A percentile compares a stretch with the other conserved stretches of the same genome.
These are phyloP conservation scores for Phyllosticta capitalensis DNA, from an alignment of 2,329 filamentous ascomycete genomes.

Conservation along the genomic window DNA sequence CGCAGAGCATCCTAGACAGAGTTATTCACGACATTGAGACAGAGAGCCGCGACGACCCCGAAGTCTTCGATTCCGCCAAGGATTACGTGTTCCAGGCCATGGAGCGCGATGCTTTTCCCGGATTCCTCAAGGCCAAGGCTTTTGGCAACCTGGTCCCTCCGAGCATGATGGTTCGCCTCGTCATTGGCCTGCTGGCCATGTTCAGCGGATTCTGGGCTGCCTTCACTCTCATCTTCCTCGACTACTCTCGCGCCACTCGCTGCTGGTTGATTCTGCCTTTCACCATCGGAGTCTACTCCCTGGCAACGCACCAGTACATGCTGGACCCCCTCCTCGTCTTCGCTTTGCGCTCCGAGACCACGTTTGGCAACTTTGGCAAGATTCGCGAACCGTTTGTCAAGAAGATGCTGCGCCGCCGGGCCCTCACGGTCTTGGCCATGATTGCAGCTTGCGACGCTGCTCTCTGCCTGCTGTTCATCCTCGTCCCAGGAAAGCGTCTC, in stretches of 20 bases:
- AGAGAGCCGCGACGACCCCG: slow-evolving; percentile 84
- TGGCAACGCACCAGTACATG: slow-evolving; percentile 89
- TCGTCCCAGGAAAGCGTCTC: slow-evolving; percentile 81
- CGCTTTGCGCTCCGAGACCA: slow-evolving; percentile 89
- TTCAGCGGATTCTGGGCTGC: slow-evolving; percentile 91
- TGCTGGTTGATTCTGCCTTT: slow-evolving; percentile 93
- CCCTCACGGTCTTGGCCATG: slow-evolving; percentile 68
- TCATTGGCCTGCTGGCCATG: slow-evolving; percentile 74
- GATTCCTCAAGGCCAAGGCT: slow-evolving; percentile 89
- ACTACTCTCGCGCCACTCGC: slow-evolving; percentile 62
- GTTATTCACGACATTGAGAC: slow-evolving; percentile 86
- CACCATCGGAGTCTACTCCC: slow-evolving; percentile 78
- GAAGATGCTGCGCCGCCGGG: slow-evolving; percentile 72
- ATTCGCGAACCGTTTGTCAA: slow-evolving; percentile 88
- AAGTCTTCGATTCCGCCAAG: slow-evolving; percentile 94
- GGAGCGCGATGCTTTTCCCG: slow-evolving; percentile 98
- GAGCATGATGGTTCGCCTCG: slow-evolving; percentile 75
- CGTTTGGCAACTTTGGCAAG: slow-evolving; percentile 80
- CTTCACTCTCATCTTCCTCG: slow-evolving; percentile 85
- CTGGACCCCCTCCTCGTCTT: slow-evolving; percentile 86
- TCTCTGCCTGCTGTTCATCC: slow-evolving; percentile 83
- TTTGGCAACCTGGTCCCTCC: slow-evolving; percentile 91
- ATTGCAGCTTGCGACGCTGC: slow-evolving; percentile 69
- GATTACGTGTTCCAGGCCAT: slow-evolving; percentile 99
- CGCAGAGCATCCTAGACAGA: slow-evolving; percentile 73